These are phyloP conservation scores for Silene uniflora DNA, from an alignment of 148 eudicot species.

Conservation along the genomic window DNA sequence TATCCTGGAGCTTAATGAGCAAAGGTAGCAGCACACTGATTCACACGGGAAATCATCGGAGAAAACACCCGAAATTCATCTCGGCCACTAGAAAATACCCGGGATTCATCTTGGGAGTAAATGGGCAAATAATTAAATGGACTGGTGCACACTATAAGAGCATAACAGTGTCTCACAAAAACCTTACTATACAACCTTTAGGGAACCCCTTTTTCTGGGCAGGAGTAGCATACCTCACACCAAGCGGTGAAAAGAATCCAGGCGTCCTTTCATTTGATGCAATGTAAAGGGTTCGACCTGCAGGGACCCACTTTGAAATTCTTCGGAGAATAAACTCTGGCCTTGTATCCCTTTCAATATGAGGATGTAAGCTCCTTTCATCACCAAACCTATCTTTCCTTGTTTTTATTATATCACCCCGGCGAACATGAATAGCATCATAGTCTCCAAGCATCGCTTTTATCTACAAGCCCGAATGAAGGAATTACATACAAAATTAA, in stretches of 20 bases:
- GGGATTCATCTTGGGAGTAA: too few species aligned
- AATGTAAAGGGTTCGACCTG: conserved; percentile 74
- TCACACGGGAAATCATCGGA: too few species aligned
- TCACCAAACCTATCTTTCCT: conserved; percentile 87
- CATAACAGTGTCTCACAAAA: too few species aligned
- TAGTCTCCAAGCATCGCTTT: conserved; percentile 81
- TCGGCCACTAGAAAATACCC: too few species aligned
- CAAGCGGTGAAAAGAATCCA: conserved; percentile 80
- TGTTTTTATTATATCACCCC: conserved; percentile 83
- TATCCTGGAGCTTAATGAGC: too few species aligned
- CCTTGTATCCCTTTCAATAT: conserved; percentile 83
- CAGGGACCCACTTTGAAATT: conserved; percentile 77
- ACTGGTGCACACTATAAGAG: too few species aligned
- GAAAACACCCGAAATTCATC: too few species aligned
- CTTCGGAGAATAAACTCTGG: conserved; percentile 80
- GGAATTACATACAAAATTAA: not conserved
- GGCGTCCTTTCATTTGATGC: conserved; percentile 92
- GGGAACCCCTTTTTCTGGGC: not conserved
- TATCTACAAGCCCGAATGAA: conserved; percentile 41
- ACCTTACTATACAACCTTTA: too few species aligned
- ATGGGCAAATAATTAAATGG: too few species aligned
- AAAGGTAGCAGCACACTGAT: too few species aligned
- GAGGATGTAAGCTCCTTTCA: conserved; percentile 71
- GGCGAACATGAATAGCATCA: conserved; percentile 95
- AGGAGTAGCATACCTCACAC: conserved; percentile 41